Evolutionary conservation across 352 stramenopile species (phyloP).

Genomic region (Albugo candida): DNA sequence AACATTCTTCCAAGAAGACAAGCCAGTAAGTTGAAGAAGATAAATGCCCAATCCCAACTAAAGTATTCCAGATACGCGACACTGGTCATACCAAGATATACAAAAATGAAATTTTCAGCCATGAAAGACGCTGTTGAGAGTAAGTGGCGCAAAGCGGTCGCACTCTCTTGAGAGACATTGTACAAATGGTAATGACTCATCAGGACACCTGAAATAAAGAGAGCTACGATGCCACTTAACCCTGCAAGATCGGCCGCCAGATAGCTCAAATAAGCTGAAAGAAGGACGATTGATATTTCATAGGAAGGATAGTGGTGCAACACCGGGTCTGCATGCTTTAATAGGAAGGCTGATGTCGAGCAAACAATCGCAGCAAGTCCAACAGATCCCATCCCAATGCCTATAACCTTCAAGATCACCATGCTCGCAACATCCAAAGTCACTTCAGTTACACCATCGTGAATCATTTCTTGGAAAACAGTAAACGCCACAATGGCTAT

Average conservation of each 20-base stretch:
- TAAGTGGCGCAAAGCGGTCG: conserved; percentile 50
- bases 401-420: conserved; percentile 63
- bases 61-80: conserved; percentile 62
- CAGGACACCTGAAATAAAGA: conserved; percentile 85
- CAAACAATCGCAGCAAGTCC: conserved; percentile 47
- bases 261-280: conserved; percentile 70
- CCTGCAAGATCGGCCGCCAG: conserved; percentile 52
- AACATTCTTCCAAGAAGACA: conserved; percentile 44
- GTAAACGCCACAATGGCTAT: conserved; percentile 68
- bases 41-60: conserved; percentile 73
- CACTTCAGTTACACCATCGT: conserved; percentile 37
- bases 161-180: conserved; percentile 60
- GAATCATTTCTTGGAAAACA: conserved; percentile 69
- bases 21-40: conserved; percentile 42
- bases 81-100: conserved; percentile 73
- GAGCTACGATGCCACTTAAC: conserved; percentile 83
- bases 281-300: conserved; percentile 72
- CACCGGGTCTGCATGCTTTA: conserved; percentile 53
- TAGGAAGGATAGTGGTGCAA: conserved; percentile 66
- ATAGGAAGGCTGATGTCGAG: conserved; percentile 56
- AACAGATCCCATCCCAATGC: conserved; percentile 65
- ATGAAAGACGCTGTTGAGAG: conserved; percentile 64
- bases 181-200: conserved; percentile 79
- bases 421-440: conserved; percentile 53
- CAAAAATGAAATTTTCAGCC: conserved; percentile 78